Evolutionary conservation across 768 basidiomycete genomes (phyloP), one percentile per base, ranked within the genome.

Genomic region (Lactifluus hygrophoroides): DNA sequence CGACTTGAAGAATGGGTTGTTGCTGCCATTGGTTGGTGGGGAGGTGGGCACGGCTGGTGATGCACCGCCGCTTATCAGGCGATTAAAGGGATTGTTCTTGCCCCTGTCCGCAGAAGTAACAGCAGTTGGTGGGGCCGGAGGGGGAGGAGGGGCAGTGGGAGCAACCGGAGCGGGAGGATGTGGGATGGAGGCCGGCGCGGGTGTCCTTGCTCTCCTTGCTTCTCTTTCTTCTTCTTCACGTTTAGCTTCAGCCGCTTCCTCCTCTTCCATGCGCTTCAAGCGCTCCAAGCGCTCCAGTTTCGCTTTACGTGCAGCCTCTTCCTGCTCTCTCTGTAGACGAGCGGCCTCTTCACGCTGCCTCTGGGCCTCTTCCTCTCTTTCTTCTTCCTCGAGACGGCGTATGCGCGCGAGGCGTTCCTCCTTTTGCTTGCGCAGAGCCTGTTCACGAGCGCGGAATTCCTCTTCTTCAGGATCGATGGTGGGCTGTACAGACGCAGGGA

Each of bases 31-130:
- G 38, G 71, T 70, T 57, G 69, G 48, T 16, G 73, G 65, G 19
- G 72, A 54, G 0, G 73, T 57, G 16, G 77, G 64, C 1, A 77
- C 60, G 35, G 73, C 49, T 19, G 74, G 61, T 0, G 67, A 65
- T 4, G 73, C 72, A 11, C 75, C 78, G 49, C 79, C 77, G 57
- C 79, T 78, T 62, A 82, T 77, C 42, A 91, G 65, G 13, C 80
- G 79, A 70, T 81, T 88, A 70, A 94, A 94, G 0, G 92, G 92
- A 69, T 94, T 94, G 9, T 82, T 90, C 51, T 75, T 77, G 5
- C 82, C 75, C 64, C 83, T 84, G 38, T 81, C 77, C 1, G 69
- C 51, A 19, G 76, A 64, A 4, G 65, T 52, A 6, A 69, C 45
- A 34, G 68, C 57, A 32, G 75, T 64, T 28, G 77, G 69, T 0